Evolutionary conservation across 306 rosid genomes (phyloP), one percentile per base, ranked within the genome.

Genomic region (Chamaecrista fasciculata): DNA sequence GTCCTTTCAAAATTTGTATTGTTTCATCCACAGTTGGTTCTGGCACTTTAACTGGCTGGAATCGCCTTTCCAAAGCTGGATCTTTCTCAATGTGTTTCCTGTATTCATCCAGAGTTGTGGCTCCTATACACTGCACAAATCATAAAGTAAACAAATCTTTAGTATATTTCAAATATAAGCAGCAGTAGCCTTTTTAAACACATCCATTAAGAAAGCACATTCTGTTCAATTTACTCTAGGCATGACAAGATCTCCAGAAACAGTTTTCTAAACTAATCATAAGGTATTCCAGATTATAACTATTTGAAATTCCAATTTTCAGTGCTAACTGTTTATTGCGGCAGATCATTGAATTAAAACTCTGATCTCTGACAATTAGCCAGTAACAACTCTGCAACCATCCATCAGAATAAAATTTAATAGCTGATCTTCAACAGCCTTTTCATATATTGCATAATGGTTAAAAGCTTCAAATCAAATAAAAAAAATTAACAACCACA

Each of bases 1-100:
- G 97, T 23, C 99, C 99, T 79, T 86, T 86, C 89, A 91, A 62
- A 76, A 94, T 94, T 71, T 69, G 96, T 77, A 94, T 91, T 24
- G 97, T 91, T 80, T 94, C 99, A 25, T 94, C 99, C 11, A 94
- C 99, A 25, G 95, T 76, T 72, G 99, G 99, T 57, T 94, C 99
- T 6, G 99, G 99, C 62, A 94, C 97, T 83, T 78, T 94, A 52
- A 91, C 99, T 0, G 99, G 99, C 73, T 94, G 99, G 78, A 94
- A 94, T 43, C 99, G 86, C 70, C 99, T 88, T 83, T 94, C 99
- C 67, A 94, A 81, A 47, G 99, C 99, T 33, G 99, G 99, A 60
- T 94, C 97, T 62, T 89, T 94, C 71, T 94, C 99, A 77, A 94
- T 87, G 79, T 94, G 99, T 80, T 91, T 94, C 83, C 99, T 88